Base-by-base conservation (phyloP, 2,329 filamentous ascomycete species). In the Dactylonectria macrodidyma region DNA sequence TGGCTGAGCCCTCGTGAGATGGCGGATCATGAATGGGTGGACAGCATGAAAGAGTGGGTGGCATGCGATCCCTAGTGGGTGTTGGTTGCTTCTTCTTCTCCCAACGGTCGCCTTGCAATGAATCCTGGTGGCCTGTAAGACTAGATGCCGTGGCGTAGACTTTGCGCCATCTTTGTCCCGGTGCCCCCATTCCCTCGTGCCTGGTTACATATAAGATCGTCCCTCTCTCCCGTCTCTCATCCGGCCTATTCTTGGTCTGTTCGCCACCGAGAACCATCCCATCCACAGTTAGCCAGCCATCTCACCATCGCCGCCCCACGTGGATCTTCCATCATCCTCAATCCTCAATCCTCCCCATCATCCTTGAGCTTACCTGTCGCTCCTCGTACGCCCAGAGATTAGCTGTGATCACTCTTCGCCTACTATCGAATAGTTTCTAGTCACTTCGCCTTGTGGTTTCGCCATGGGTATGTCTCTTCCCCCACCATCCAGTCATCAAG, bases 391-490 rank as follows among this genome's bases (percentile, higher is more conserved):
- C 47, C 47, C 24, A 24, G 7, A 44, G 8, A 19, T n/a, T 7
- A 14, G 41, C 14, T 14, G 16, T 16, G 2, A 33, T 33, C 26
- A 52, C 55, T 62, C 63, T 52, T 52, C 38, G 58, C 55, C 65
- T 71, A 36, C 33, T 24, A 7, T 19, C 59, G 11, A 64, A 47
- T 22, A 51, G 65, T 55, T 38, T 34, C 36, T 44, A 51, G 65
- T 55, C 38, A 38, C 36, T 44, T 33, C 47, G 26, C 66, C 7
- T 57, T 44, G 59, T 59, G 61, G 46, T 63, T 61, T 52, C 50
- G 47, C 58, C 66, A 77, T 77, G 76, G 75, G 76, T 77, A 74
- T 63, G 71, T 71, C 48, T 24, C 30, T 50, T 33, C 50, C 36
- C 16, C 44, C 69, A 62, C 61, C 48, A 46, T 59, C 58, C 48